Conservation (phyloP, 345 rosid species). For the Brassica napus region Da-Ae NC_063450.1:31034501-31035000, state of each 20-base stretch:
- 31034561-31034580: slow-evolving; percentile 83
- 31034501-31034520: slow-evolving; percentile 11
- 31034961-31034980: slow-evolving; percentile 70
- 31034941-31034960: slow-evolving; percentile 39
- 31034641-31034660: slow-evolving; percentile 77
- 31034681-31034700: slow-evolving; percentile 74
- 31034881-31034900: slow-evolving; percentile 38
- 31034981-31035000: slow-evolving; percentile 90
- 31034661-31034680: slow-evolving; percentile 76
- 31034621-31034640: slow-evolving; percentile 69
- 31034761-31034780: slow-evolving; percentile 87
- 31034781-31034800: slow-evolving; percentile 56
- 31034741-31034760: slow-evolving; percentile 58
- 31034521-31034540: slow-evolving; percentile 63
- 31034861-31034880: slow-evolving; percentile 43
- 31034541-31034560: slow-evolving; percentile 40
- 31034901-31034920: slow-evolving; percentile 42
- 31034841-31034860: slow-evolving; percentile 29
- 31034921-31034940: slow-evolving; percentile 56
- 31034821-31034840: slow-evolving; percentile 44
- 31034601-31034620: slow-evolving; percentile 80
- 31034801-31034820: slow-evolving; percentile 47
- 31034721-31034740: slow-evolving; percentile 42
- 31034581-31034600: slow-evolving; percentile 75
- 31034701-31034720: slow-evolving; percentile 11